Conservation (phyloP, 805 yeast genomes). For the Hanseniaspora valbyensis region DNA sequence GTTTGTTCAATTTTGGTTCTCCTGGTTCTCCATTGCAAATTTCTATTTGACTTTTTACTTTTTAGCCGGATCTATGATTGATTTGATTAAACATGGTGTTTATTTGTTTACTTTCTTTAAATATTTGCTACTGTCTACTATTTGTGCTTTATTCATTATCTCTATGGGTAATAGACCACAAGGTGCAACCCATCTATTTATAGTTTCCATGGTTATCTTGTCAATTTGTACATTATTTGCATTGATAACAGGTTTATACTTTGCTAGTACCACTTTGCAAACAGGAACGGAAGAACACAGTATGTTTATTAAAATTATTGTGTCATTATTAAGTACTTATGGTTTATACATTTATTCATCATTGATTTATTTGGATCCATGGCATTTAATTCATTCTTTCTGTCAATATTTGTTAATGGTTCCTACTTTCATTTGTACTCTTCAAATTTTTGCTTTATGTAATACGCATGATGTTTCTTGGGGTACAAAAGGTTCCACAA, state of each 20-base stretch:
- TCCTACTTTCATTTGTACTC: constrained; percentile 83
- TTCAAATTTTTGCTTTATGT: constrained; percentile 93
- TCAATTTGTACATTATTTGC: constrained; percentile 76
- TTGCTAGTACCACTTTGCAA: constrained; percentile 50
- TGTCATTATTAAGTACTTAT: constrained; percentile 80
- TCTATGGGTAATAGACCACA: constrained; percentile 98
- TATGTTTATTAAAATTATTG: constrained; percentile 63
- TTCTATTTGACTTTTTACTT: constrained; percentile 88
- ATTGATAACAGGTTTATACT: constrained; percentile 68
- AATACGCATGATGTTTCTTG: constrained; percentile 97
- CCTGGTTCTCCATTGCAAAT: constrained; percentile 86
- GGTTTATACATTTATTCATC: constrained; percentile 81
- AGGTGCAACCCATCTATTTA: constrained; percentile 74
- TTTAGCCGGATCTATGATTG: constrained; percentile 70
- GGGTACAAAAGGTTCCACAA: constrained; percentile 96
- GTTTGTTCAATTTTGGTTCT: constrained; percentile 63
- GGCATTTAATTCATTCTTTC: constrained; percentile 87
- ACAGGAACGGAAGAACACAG: constrained; percentile 31
- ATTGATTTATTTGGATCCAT: constrained; percentile 78
- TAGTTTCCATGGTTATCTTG: constrained; percentile 57
- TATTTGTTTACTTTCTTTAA: constrained; percentile 77
- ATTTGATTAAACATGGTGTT: constrained; percentile 55
- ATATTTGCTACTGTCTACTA: constrained; percentile 68
- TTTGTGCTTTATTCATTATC: constrained; percentile 79
- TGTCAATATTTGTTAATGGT: constrained; percentile 77